Conservation (phyloP, 2,329 filamentous ascomycete genomes). For the Talaromyces sp. region DNA sequence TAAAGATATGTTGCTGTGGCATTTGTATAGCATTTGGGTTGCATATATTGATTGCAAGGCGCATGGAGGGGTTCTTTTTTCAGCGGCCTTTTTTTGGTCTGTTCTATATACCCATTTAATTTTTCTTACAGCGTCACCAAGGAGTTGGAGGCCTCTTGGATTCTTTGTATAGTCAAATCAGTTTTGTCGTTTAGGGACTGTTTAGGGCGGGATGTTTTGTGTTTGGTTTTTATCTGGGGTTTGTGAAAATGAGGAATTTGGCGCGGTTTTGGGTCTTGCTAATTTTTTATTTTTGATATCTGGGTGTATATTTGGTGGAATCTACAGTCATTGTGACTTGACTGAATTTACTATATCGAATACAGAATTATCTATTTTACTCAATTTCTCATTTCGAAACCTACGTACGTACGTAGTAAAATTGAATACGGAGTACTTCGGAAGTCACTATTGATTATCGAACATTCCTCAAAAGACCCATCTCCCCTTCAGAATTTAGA, state of each 20-base stretch:
- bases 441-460: background rate
- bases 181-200: background rate
- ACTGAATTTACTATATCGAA: background rate
- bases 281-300: background rate
- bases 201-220: background rate
- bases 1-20: background rate
- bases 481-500: no score
- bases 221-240: background rate
- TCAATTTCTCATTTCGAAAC: background rate
- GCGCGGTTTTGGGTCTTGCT: background rate
- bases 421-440: no score
- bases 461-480: background rate
- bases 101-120: background rate
- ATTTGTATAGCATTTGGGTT: background rate
- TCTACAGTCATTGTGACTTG: background rate
- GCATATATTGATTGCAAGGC: background rate
- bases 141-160: background rate
- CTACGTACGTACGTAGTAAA: no score
- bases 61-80: background rate
- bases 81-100: background rate
- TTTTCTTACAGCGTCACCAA: background rate
- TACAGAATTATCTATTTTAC: background rate
- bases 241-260: background rate
- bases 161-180: background rate
- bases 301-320: background rate